phyloP scores from a whole-genome alignment of 345 rosid genomes.

The Carallia pectinifolia region DNA sequence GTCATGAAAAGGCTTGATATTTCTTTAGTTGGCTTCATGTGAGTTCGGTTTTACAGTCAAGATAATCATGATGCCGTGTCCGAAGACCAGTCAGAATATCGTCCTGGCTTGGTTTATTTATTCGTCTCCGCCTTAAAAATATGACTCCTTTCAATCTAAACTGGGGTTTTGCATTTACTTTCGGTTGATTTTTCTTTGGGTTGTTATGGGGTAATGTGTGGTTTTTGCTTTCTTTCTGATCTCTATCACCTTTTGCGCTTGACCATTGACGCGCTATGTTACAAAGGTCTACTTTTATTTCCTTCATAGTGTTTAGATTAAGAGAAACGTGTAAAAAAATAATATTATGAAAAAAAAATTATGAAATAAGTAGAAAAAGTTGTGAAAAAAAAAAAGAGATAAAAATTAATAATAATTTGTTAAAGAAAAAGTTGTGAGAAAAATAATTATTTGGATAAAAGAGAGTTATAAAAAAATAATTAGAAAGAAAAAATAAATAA shows the following conservation, averaged over 20 bases:
- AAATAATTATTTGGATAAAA: too few species aligned
- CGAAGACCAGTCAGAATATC: background rate
- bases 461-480: too few species aligned
- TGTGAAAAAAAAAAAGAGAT: too few species aligned
- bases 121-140: background rate
- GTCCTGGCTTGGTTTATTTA: background rate
- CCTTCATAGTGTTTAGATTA: too few species aligned
- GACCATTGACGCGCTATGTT: slow-evolving; percentile 5
- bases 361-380: too few species aligned
- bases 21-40: too few species aligned
- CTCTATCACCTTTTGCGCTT: slow-evolving; percentile 21
- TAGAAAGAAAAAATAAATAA: too few species aligned
- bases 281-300: background rate
- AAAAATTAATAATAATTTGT: too few species aligned
- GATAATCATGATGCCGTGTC: background rate
- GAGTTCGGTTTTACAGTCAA: background rate
- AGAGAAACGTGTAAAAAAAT: too few species aligned
- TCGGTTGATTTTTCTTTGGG: background rate
- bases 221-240: slow-evolving; percentile 8
- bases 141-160: background rate
- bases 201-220: slow-evolving; percentile 24
- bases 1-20: too few species aligned
- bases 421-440: too few species aligned
- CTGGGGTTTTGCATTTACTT: slow-evolving; percentile 5
- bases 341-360: too few species aligned